phyloP scores from a whole-genome alignment of 129 eudicot genomes.

The Kitagawia praeruptora region DNA sequence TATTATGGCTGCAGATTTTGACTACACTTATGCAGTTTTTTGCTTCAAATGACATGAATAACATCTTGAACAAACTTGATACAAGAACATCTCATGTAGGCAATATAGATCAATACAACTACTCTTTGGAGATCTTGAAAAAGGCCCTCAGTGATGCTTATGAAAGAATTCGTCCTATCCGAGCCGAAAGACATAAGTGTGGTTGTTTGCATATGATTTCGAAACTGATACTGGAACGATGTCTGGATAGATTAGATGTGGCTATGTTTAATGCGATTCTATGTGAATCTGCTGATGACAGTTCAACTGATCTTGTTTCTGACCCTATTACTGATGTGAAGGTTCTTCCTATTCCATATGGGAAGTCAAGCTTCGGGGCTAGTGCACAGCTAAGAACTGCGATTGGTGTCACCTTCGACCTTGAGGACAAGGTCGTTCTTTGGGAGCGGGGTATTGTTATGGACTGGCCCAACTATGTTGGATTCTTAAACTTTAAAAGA shows the following conservation, averaged over 20 bases:
- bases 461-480: too few relatives aligned
- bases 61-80: slow-evolving; percentile 23
- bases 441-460: too few relatives aligned
- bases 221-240: slow-evolving; percentile 77
- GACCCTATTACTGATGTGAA: slow-evolving; percentile 79
- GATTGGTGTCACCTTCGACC: too few relatives aligned
- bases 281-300: slow-evolving; percentile 73
- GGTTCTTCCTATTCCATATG: slow-evolving; percentile 83
- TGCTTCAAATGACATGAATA: slow-evolving; percentile 41
- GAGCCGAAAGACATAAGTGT: slow-evolving; percentile 85
- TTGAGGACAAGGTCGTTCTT: too few relatives aligned
- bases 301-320: slow-evolving; percentile 81
- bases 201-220: slow-evolving; percentile 80
- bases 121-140: slow-evolving; percentile 77
- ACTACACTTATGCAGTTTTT: slow-evolving; percentile 82
- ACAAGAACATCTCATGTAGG: slow-evolving; percentile 34
- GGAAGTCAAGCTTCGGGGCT: slow-evolving; percentile 87
- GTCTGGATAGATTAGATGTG: slow-evolving; percentile 71
- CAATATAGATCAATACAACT: slow-evolving; percentile 55
- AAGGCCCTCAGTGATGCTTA: slow-evolving; percentile 78
- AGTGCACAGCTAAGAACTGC: slow-evolving; percentile 90
- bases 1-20: slow-evolving; percentile 99
- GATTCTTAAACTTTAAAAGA: too few relatives aligned
- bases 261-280: slow-evolving; percentile 93
- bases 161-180: slow-evolving; percentile 79